A percentile compares a stretch with the other conserved stretches of the same genome.
Conservation (phyloP, 192 early-diverging fungal genomes). For the Coemansia sp. region DNA sequence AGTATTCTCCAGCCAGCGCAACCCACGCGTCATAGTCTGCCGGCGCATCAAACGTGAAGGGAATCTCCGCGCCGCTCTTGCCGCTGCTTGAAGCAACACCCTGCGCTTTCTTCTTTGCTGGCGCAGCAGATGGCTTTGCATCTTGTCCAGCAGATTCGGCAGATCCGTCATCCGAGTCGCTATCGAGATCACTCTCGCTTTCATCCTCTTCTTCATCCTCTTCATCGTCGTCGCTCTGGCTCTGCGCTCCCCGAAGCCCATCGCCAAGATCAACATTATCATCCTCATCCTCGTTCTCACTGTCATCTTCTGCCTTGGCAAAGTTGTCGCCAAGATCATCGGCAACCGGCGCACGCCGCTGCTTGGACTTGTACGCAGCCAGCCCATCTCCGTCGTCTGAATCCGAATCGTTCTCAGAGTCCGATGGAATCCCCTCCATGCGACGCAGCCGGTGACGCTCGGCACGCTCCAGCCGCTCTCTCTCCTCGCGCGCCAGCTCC, state of each 20-base stretch:
- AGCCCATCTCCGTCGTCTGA: constrained; percentile 61
- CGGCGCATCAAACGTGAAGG: constrained; percentile 86
- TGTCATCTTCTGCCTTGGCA: constrained; percentile 51
- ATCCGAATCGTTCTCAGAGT: constrained; percentile 55
- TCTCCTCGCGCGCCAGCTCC: constrained; percentile 84
- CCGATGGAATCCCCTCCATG: constrained; percentile 74
- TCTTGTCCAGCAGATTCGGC: constrained; percentile 34
- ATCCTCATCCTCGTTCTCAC: constrained; percentile 23
- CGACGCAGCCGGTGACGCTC: constrained; percentile 78
- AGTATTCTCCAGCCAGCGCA: constrained; percentile 62
- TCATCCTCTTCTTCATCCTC: constrained; percentile 54
- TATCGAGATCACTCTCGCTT: constrained; percentile 54
- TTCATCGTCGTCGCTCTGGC: constrained; percentile 37
- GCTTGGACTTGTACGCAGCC: constrained; percentile 54
- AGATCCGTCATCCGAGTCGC: constrained; percentile 38
- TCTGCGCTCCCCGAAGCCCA: constrained; percentile 29
- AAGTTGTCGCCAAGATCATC: constrained; percentile 76
- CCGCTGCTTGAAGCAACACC: constrained; percentile 23
- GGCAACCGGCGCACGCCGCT: constrained; percentile 55
- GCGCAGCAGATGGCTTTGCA: too few species aligned
- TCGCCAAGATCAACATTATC: constrained; percentile 32
- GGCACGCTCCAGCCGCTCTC: constrained; percentile 79
- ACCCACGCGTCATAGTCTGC: constrained; percentile 69
- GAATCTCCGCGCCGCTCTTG: constrained; percentile 55
- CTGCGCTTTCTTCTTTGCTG: too few species aligned